Conservation (phyloP, 306 rosid species). For the Casuarina glauca region DNA sequence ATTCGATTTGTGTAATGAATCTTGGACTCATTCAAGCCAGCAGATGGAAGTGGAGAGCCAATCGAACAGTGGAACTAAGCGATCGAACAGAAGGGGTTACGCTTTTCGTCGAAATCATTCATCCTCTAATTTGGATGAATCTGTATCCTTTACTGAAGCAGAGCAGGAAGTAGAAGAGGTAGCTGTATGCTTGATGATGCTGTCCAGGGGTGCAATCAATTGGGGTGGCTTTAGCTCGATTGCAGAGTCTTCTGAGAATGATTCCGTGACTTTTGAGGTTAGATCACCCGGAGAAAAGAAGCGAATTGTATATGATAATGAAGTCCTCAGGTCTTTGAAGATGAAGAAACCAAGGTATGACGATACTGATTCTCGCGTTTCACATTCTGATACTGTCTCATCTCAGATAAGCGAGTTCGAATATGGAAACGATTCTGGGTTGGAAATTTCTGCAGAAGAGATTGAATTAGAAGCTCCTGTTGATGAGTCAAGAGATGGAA, state of each 20-base stretch:
- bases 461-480: constrained; percentile 2
- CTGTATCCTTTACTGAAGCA: constrained; percentile 16
- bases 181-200: constrained; percentile 47
- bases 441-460: not conserved
- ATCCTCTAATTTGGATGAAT: constrained; percentile 24
- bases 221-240: constrained; percentile 25
- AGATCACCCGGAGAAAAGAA: constrained; percentile 4
- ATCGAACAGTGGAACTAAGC: constrained; percentile 28
- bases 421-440: constrained; percentile 27
- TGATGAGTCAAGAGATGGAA: constrained; percentile 1
- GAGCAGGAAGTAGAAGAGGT: constrained; percentile 35
- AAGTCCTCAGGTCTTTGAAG: constrained; percentile 12
- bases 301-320: constrained; percentile 16
- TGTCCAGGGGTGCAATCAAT: constrained; percentile 30
- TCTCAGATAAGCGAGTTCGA: not conserved
- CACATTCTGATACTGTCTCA: not conserved
- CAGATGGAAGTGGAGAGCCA: constrained; percentile 17
- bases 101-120: constrained; percentile 20
- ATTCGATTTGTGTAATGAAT: constrained; percentile 4
- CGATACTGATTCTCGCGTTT: constrained; percentile 6
- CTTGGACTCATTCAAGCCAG: not conserved
- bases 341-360: constrained; percentile 24
- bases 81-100: constrained; percentile 48
- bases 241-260: constrained; percentile 32
- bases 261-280: constrained; percentile 28